These are phyloP conservation scores for Gamarada debralockiae DNA, from an alignment of 495 filamentous ascomycete genomes.

Conservation along the genomic window DNA sequence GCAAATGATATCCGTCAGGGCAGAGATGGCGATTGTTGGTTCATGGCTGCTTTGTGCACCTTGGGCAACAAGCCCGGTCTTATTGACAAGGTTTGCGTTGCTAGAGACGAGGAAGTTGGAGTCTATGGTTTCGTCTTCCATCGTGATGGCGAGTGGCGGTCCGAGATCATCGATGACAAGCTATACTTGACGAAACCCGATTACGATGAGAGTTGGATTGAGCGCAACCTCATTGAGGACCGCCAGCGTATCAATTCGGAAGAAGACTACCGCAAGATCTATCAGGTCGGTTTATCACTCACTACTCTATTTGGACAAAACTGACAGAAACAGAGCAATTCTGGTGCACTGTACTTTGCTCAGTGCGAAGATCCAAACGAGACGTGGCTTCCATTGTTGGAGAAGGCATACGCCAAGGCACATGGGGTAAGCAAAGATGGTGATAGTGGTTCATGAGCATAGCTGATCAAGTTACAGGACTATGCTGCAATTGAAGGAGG, in stretches of 20 bases:
- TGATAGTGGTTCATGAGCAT: background rate
- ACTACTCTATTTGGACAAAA: no score
- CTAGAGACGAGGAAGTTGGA: conserved; percentile 71
- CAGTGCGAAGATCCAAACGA: conserved; percentile 82
- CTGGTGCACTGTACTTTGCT: conserved; percentile 77
- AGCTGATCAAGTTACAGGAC: conserved; percentile 38
- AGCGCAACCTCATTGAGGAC: conserved; percentile 67
- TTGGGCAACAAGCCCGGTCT: conserved; percentile 76
- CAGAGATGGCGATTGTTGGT: conserved; percentile 85
- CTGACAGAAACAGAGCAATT: conserved; percentile 38
- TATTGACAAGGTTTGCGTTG: conserved; percentile 82
- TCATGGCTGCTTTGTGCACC: conserved; percentile 82
- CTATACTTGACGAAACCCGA: conserved; percentile 78
- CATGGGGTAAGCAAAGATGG: conserved; percentile 47
- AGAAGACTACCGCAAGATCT: conserved; percentile 70
- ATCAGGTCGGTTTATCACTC: conserved; percentile 44
- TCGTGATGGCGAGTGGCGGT: conserved; percentile 89
- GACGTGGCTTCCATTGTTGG: conserved; percentile 88
- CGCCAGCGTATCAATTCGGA: conserved; percentile 66
- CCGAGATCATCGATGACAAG: conserved; percentile 76
- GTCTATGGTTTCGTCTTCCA: conserved; percentile 96
- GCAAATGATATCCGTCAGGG: conserved; percentile 81
- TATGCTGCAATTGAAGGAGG: conserved; percentile 82
- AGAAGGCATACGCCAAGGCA: conserved; percentile 94
- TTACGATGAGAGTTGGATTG: conserved; percentile 65